phyloP scores from a whole-genome alignment of 768 basidiomycete genomes.

The Psilocybe subaeruginosa region DNA sequence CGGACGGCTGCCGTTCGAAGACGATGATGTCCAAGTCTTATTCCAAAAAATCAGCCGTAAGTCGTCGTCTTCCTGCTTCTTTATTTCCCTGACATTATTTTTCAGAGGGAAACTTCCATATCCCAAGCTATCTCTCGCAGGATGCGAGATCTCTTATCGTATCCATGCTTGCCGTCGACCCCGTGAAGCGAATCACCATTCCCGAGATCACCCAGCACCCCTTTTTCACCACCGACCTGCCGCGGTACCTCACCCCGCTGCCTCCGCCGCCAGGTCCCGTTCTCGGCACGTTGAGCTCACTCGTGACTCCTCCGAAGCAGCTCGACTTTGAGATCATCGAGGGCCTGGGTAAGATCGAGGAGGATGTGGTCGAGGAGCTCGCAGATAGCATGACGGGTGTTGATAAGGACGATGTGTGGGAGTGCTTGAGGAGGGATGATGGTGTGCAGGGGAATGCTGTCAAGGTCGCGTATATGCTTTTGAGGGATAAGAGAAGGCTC shows the following conservation, averaged over 20 bases:
- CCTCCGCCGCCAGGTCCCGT: constrained; percentile 80
- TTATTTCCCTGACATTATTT: constrained; percentile 7
- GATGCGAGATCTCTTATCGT: constrained; percentile 82
- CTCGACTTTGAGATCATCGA: constrained; percentile 87
- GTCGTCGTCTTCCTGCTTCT: constrained; percentile 24
- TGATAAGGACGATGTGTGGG: constrained; percentile 86
- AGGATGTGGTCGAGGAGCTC: constrained; percentile 87
- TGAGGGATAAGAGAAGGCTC: constrained; percentile 84
- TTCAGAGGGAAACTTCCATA: constrained; percentile 83
- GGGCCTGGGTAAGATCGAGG: constrained; percentile 90
- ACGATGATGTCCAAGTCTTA: constrained; percentile 90
- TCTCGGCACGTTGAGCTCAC: constrained; percentile 69
- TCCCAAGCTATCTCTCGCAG: constrained; percentile 77
- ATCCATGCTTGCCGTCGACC: constrained; percentile 92
- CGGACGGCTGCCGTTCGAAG: constrained; percentile 94
- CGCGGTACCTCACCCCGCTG: constrained; percentile 83
- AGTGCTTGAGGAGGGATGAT: constrained; percentile 80
- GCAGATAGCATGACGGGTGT: constrained; percentile 72
- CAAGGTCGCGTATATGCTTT: constrained; percentile 94
- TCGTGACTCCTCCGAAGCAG: constrained; percentile 69
- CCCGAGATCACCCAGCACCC: constrained; percentile 90
- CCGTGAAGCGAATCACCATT: constrained; percentile 92
- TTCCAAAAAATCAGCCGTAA: constrained; percentile 94
- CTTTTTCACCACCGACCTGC: constrained; percentile 87
- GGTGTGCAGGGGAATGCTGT: constrained; percentile 89